Conservation (phyloP, 371 early-diverging fungal genomes). For the Mortierella sp. region DNA sequence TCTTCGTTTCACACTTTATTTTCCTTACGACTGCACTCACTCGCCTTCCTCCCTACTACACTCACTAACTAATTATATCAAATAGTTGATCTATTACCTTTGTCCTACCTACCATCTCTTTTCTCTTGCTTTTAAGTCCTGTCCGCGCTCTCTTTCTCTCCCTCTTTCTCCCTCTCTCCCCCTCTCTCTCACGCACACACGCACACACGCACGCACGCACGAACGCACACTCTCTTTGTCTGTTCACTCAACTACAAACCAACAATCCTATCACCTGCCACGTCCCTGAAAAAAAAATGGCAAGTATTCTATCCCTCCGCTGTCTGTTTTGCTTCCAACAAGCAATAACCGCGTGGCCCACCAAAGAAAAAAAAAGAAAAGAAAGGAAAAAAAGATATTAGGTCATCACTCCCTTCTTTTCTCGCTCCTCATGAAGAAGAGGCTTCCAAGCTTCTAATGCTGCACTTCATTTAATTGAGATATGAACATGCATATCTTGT, state of each 20-base stretch:
- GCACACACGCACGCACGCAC: background rate
- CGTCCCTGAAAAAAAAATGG: constrained; percentile 1
- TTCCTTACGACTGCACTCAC: background rate
- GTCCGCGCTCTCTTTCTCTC: too few species aligned
- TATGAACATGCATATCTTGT: too few species aligned
- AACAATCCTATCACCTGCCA: background rate
- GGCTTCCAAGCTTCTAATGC: too few species aligned
- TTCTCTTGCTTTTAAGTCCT: too few species aligned
- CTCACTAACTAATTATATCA: background rate
- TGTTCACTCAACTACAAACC: background rate
- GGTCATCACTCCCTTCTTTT: too few species aligned
- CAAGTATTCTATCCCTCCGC: constrained; percentile 2
- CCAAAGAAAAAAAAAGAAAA: too few species aligned
- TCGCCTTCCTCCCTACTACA: background rate
- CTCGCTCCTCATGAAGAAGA: too few species aligned
- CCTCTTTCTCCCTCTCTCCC: background rate
- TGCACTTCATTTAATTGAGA: too few species aligned
- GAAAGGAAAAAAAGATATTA: too few species aligned
- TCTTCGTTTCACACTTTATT: background rate
- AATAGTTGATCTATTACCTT: too few species aligned
- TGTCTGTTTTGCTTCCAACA: background rate
- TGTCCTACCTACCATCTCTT: too few species aligned
- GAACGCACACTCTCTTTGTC: background rate
- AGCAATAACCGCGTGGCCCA: too few species aligned
- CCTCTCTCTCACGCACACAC: background rate